phyloP scores from a whole-genome alignment of 495 filamentous ascomycete genomes.

The Xylaria sp. region DNA sequence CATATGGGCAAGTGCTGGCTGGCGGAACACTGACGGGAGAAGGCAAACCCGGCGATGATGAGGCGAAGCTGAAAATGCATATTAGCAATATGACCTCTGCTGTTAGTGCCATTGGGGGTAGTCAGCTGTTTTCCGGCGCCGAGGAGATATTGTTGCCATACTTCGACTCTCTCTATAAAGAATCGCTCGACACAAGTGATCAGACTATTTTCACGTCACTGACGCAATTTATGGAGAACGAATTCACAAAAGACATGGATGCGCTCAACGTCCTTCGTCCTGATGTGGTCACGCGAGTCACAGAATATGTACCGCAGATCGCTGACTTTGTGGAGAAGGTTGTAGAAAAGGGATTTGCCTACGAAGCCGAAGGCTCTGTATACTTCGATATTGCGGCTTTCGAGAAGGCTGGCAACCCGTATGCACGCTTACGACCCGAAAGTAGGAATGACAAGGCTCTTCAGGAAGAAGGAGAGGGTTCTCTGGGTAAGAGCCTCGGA shows the following conservation, averaged over 20 bases:
- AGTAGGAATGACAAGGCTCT: constrained; percentile 82
- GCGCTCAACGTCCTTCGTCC: constrained; percentile 86
- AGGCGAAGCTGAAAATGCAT: constrained; percentile 94
- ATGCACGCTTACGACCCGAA: constrained; percentile 87
- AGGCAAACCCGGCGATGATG: constrained; percentile 67
- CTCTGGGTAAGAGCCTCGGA: constrained; percentile 71
- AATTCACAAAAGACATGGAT: constrained; percentile 85
- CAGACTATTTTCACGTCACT: constrained; percentile 75
- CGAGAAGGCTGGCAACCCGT: constrained; percentile 81
- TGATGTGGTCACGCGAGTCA: constrained; percentile 83
- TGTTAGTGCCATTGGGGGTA: constrained; percentile 59
- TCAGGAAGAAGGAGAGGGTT: constrained; percentile 89
- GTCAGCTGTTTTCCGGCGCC: constrained; percentile 53
- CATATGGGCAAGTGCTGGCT: constrained; percentile 68
- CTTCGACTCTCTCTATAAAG: constrained; percentile 77
- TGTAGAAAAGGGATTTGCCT: constrained; percentile 85
- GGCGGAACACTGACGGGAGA: constrained; percentile 68
- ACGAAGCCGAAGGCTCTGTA: constrained; percentile 85
- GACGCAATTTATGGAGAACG: constrained; percentile 79
- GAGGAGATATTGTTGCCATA: constrained; percentile 82
- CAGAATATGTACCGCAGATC: constrained; percentile 87
- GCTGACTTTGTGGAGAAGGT: constrained; percentile 72
- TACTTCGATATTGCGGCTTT: constrained; percentile 94
- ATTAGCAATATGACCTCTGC: constrained; percentile 76
- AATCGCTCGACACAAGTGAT: constrained; percentile 76